Conservation (phyloP, 176 grass and related monocot species). For the Zoysia japonica region DNA sequence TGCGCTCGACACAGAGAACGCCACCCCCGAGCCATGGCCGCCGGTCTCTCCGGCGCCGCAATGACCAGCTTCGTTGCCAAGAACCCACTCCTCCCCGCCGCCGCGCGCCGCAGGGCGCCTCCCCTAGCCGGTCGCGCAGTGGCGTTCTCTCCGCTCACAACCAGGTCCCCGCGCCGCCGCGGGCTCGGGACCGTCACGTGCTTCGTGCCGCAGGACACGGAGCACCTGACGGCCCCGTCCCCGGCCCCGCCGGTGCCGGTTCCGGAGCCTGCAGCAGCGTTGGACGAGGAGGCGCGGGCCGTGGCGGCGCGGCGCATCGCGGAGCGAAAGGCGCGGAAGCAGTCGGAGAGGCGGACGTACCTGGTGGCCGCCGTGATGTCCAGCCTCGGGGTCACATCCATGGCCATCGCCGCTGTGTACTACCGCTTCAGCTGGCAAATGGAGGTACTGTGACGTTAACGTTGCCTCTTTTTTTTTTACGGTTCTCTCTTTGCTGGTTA, state of each 20-base stretch:
- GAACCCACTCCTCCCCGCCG: constrained; percentile 41
- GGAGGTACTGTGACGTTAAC: constrained; percentile 39
- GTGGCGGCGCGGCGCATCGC: constrained; percentile 38
- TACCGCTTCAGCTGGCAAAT: constrained; percentile 86
- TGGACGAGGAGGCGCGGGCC: constrained; percentile 48
- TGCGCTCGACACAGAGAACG: not conserved
- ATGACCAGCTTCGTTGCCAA: constrained; percentile 43
- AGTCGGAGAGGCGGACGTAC: constrained; percentile 68
- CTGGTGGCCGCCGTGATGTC: constrained; percentile 79
- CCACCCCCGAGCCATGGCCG: constrained; percentile 20
- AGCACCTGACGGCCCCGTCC: not conserved
- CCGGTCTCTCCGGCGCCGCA: constrained; percentile 39
- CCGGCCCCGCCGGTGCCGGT: not conserved
- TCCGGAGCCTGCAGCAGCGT: not conserved
- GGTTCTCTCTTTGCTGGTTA: not conserved
- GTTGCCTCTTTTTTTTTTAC: not conserved
- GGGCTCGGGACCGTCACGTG: constrained; percentile 48
- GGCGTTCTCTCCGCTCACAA: constrained; percentile 42
- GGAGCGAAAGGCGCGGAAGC: constrained; percentile 59
- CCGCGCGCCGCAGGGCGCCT: constrained; percentile 34
- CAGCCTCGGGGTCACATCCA: constrained; percentile 75
- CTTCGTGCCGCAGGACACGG: constrained; percentile 51
- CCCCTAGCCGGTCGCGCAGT: constrained; percentile 1
- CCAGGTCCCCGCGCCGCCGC: constrained; percentile 24
- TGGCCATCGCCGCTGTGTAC: constrained; percentile 65